These are phyloP conservation scores for Cryptococcus deneoformans DNA, from an alignment of 1,284 basidiomycete species.

Conservation along the genomic window DNA sequence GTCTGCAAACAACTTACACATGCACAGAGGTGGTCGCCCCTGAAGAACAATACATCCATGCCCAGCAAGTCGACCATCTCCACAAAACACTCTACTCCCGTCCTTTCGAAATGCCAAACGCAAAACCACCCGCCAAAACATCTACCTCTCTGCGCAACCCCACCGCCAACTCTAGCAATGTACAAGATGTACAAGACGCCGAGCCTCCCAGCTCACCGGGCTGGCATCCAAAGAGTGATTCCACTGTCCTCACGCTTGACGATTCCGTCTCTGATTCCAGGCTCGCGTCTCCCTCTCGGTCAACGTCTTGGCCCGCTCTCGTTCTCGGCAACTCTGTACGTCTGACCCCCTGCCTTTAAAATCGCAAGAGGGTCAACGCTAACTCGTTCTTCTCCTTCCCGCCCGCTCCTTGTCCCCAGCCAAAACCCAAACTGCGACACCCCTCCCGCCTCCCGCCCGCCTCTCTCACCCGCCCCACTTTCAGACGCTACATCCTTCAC, in stretches of 20 bases:
- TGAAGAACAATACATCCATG: slow-evolving; percentile 31
- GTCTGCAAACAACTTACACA: not conserved
- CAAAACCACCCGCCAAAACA: not conserved
- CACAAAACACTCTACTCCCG: slow-evolving; percentile 31
- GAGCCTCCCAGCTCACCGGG: not conserved
- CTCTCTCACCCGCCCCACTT: slow-evolving; percentile 38
- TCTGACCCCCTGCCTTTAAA: no score
- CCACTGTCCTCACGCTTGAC: not conserved
- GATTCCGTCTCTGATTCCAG: no score
- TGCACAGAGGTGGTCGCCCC: slow-evolving; percentile 36
- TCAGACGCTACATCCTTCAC: slow-evolving; percentile 41
- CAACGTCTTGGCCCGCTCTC: not conserved
- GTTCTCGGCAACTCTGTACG: not conserved
- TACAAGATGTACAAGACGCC: no score
- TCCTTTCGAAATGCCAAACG: slow-evolving; percentile 29
- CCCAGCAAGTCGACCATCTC: slow-evolving; percentile 18
- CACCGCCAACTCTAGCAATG: no score
- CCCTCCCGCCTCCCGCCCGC: slow-evolving; percentile 30
- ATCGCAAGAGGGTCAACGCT: no score
- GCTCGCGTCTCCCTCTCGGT: no score
- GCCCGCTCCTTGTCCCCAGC: no score
- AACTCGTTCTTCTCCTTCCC: no score
- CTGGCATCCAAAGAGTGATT: not conserved
- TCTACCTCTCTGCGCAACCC: not conserved
- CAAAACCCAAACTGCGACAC: slow-evolving; percentile 26